A percentile compares a stretch with the other conserved stretches of the same genome.
Conservation (phyloP, 2,329 filamentous ascomycete species). For the Erysiphe pulchra region DNA sequence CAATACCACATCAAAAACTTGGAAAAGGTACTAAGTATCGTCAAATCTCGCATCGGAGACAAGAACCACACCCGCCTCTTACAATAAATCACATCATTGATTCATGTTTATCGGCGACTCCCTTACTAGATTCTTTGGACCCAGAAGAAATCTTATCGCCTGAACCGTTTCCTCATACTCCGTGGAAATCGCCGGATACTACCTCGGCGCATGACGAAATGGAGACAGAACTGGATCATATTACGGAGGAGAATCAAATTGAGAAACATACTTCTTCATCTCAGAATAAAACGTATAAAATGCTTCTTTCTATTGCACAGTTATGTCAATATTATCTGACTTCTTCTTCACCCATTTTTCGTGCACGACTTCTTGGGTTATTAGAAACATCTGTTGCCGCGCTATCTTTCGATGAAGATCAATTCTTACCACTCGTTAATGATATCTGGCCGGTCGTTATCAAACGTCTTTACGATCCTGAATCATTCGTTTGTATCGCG, state of each 20-base stretch:
- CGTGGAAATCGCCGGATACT: conserved; percentile 14
- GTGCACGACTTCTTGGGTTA: conserved; percentile 53
- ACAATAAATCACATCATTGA: conserved; percentile 3
- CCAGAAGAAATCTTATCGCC: conserved; percentile 9
- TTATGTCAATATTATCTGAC: conserved; percentile 81
- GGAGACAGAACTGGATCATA: conserved; percentile 11
- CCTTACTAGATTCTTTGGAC: not conserved
- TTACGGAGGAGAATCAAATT: conserved; percentile 20
- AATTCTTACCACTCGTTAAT: conserved; percentile 73
- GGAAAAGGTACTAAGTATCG: conserved; percentile 12
- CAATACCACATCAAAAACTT: conserved; percentile 23
- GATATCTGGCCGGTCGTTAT: conserved; percentile 69
- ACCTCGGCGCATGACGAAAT: conserved; percentile 1
- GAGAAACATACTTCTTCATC: conserved; percentile 35
- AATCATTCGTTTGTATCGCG: conserved; percentile 41
- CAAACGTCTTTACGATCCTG: conserved; percentile 36
- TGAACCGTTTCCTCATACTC: conserved; percentile 5
- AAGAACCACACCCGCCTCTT: conserved; percentile 14
- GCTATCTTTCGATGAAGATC: conserved; percentile 51
- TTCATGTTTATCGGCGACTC: not conserved
- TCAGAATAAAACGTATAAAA: conserved; percentile 37
- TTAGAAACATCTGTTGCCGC: conserved; percentile 46
- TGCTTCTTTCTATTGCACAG: conserved; percentile 57
- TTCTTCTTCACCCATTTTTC: conserved; percentile 53
- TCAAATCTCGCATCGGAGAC: conserved; percentile 17